Evolutionary conservation across 2,329 filamentous ascomycete species (phyloP), one percentile per base, ranked within the genome.

Genomic region (Epichloe sylvatica): DNA sequence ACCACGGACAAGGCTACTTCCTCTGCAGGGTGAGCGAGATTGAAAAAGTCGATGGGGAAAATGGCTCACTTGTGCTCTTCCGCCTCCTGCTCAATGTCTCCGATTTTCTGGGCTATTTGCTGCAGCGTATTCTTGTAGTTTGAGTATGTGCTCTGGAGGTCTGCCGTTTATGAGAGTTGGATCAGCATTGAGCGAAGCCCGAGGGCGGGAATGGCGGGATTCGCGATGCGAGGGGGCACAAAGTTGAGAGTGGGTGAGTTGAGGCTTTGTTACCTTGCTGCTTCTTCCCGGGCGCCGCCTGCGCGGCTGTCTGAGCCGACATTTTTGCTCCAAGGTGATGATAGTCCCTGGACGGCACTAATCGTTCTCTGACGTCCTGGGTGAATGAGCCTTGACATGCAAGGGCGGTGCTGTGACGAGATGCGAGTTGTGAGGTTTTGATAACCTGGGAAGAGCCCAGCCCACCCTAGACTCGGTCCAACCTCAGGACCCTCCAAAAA

Each of bases 1-100:
- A 12, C 12, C 4, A 25, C 39, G 19, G 39, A 13, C 39, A 12
- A 25, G 25, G 39, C 39, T 7, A n/a, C n/a, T 35, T 9, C 13
- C 4, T 34, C n/a, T 34, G n/a, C 11, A 15, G 30, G 37, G n/a
- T 35, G 42, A n/a, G 12, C 3, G 19, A 4, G 33, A n/a, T 34
- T 12, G 12, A 36, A 38, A 8, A 13, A 25, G n/a, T 30, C 9
- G 30, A 30, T 11, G 35, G 30, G 13, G 36, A 19, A n/a, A 9
- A n/a, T n/a, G 46, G 17, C 34, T 44, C 12, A 97, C 92, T 95
- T 97, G 75, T 98, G 92, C 67, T 98, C 92, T 67, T 98, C 92
- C 19, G 86, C 83, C 66, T 97, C 92, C 66, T 95, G 88, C 71
- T 98, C 92, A 50, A 98, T 90, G 63, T 97, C 90, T 39, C 92